Evolutionary conservation across 495 filamentous ascomycete genomes (phyloP).

Genomic region (Penicillium maclennaniae): DNA sequence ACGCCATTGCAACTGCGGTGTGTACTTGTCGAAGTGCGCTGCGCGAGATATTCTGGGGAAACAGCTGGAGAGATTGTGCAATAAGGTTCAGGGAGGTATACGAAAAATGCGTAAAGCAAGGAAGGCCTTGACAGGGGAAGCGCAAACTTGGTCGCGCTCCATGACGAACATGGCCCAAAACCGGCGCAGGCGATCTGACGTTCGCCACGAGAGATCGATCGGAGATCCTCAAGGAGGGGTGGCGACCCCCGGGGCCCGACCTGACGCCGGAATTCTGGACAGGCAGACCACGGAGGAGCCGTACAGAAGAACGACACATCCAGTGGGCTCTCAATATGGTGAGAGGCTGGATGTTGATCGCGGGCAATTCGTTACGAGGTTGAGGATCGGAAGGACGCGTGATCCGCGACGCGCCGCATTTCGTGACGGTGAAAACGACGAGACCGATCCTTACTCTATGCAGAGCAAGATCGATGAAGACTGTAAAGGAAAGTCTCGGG

Average conservation of each 20-base stretch:
- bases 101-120: not conserved
- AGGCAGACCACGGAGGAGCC: slow-evolving; percentile 26
- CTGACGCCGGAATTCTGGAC: slow-evolving; percentile 33
- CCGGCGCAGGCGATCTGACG: slow-evolving; percentile 17
- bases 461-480: not conserved
- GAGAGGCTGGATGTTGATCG: not conserved
- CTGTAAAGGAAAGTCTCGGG: not conserved
- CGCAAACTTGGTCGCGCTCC: not conserved
- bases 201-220: slow-evolving; percentile 30
- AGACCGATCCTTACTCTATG: not conserved
- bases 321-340: slow-evolving; percentile 18
- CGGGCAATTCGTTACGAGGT: not conserved
- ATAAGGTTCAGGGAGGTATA: not conserved
- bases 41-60: slow-evolving; percentile 3
- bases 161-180: slow-evolving; percentile 20
- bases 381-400: slow-evolving; percentile 14
- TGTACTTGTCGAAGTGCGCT: not conserved
- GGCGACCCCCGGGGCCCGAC: slow-evolving; percentile 27
- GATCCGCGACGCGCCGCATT: slow-evolving; percentile 11
- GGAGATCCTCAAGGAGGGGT: slow-evolving; percentile 22
- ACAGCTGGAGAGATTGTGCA: not conserved
- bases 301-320: slow-evolving; percentile 32
- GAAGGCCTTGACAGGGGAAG: not conserved
- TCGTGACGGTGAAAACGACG: not conserved
- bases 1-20: slow-evolving; percentile 7